Conservation (phyloP, 1,139 yeast species). For the Ogataea hybrid region DNA sequence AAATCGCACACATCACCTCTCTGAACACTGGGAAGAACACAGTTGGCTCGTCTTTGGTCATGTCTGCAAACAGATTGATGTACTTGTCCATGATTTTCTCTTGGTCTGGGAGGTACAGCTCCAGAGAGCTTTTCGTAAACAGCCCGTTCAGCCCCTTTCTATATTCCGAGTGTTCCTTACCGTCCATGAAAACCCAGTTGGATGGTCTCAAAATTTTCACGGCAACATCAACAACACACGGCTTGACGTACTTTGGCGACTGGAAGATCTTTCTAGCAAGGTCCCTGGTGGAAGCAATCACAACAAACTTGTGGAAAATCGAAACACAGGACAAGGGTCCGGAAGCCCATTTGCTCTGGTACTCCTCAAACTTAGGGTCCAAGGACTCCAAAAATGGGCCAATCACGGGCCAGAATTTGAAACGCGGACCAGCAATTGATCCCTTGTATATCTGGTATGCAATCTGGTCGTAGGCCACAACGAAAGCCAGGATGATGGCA, state of each 20-base stretch:
- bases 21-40: conserved; percentile 91
- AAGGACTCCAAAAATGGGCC: conserved; percentile 96
- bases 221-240: conserved; percentile 98
- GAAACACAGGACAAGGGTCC: conserved; percentile 96
- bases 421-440: conserved; percentile 81
- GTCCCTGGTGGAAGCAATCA: conserved; percentile 89
- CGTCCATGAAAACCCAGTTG: conserved; percentile 97
- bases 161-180: conserved; percentile 91
- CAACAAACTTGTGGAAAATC: conserved; percentile 95
- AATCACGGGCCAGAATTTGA: conserved; percentile 88
- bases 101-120: conserved; percentile 78
- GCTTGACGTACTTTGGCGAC: conserved; percentile 86
- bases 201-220: conserved; percentile 87
- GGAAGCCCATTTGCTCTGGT: conserved; percentile 88
- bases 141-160: conserved; percentile 87
- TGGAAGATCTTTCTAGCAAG: conserved; percentile 84
- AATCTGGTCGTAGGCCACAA: conserved; percentile 75
- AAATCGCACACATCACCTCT: conserved; percentile 92
- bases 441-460: conserved; percentile 79
- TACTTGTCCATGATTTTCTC: conserved; percentile 82
- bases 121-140: conserved; percentile 80
- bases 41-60: conserved; percentile 55
- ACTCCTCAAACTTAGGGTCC: conserved; percentile 94
- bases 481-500: conserved; percentile 47
- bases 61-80: conserved; percentile 60